Conservation (phyloP, 148 eudicot genomes). For the Rhododendron ferrugineum region DNA sequence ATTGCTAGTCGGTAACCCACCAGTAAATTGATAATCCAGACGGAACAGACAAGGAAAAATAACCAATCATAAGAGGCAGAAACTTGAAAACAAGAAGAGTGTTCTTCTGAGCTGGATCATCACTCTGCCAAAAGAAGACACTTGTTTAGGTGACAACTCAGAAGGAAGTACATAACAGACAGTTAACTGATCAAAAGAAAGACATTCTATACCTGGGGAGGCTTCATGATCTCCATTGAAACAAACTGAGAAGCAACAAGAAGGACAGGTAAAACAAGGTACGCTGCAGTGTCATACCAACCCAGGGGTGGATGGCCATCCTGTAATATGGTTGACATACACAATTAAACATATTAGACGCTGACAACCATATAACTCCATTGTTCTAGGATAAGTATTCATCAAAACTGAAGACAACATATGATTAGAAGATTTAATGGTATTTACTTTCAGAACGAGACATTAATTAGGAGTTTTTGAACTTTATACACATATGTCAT, state of each 20-base stretch:
- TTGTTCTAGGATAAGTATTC: background rate
- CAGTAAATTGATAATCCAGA: constrained; percentile 97
- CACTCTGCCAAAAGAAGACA: constrained; percentile 55
- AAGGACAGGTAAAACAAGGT: constrained; percentile 93
- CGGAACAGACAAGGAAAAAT: constrained; percentile 94
- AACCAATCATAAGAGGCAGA: constrained; percentile 98
- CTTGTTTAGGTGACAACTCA: constrained; percentile 18
- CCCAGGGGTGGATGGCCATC: constrained; percentile 99
- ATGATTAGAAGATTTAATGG: background rate
- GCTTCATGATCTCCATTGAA: constrained; percentile 98
- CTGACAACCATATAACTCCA: background rate
- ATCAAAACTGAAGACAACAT: constrained; percentile 1
- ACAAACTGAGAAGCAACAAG: constrained; percentile 86
- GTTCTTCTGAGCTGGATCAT: constrained; percentile 92
- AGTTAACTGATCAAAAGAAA: constrained; percentile 5
- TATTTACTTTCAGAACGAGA: background rate
- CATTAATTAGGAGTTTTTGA: background rate
- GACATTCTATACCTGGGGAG: constrained; percentile 66
- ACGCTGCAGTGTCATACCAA: constrained; percentile 87
- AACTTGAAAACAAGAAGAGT: constrained; percentile 86
- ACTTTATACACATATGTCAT: background rate
- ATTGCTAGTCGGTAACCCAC: constrained; percentile 34
- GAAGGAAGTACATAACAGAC: constrained; percentile 12
- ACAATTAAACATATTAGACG: background rate
- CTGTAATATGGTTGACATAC: constrained; percentile 30